Base-by-base conservation (phyloP, 2,329 filamentous ascomycete species). In the Zymoseptoria crescenta region DNA sequence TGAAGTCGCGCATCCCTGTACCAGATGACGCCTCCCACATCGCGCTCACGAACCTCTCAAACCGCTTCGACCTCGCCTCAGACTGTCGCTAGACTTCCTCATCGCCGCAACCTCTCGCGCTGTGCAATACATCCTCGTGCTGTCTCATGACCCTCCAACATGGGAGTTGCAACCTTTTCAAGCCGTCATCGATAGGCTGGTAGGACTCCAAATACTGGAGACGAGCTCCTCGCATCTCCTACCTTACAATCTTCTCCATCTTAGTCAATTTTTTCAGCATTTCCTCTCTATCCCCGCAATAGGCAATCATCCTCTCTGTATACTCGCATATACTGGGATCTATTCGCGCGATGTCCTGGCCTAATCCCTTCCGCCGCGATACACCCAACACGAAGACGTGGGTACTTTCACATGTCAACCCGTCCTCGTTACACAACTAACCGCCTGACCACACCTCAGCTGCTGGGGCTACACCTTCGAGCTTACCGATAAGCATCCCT, bases 381-480 rank as follows among this genome's bases (percentile, higher is more conserved):
- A 79, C 76, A 13, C 67, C 74, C 51, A 77, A 79, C 54, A 79
- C 77, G 3, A 70, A 69, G 60, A 67, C 68, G 77, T 78, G 70
- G 49, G 74, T 69, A 65, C 56, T 55, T 62, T 49, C 54, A 55
- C 57, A 59, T 59, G 52, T 55, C 19, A 60, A 50, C 7, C 8
- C 28, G 41, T 20, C 19, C 49, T 13, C n/a, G 51, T 21, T 51
- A 59, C 62, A 69, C 19, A 67, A 59, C 8, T 45, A 49, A 50
- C 48, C 35, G 45, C 55, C 58, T 65, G 50, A 63, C 50, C 52
- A 7, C 13, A n/a, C 8, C 16, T 49, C 60, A 80, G 78, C 27
- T 73, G 72, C 63, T 91, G 86, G 84, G 86, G 83, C 20, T 82
- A 89, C 68, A 81, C 79, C 6, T 91, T 92, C 69, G 81, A 85